Conservation (phyloP, 2,329 filamentous ascomycete genomes). For the Alternaria burnsii region DNA sequence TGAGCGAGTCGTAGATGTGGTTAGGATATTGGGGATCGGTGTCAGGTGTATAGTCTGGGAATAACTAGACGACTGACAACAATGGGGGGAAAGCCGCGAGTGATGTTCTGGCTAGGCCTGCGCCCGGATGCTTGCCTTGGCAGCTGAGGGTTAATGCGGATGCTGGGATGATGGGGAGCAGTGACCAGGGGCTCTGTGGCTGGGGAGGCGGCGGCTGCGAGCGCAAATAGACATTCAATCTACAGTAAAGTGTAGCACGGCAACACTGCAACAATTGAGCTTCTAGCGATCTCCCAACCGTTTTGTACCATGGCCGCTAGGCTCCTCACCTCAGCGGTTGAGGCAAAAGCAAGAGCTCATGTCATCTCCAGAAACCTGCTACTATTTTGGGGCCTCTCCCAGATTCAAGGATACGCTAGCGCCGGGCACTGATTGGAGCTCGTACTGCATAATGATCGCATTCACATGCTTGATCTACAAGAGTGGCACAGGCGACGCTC, state of each 20-base stretch:
- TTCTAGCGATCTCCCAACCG: not conserved
- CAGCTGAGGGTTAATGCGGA: conserved; percentile 27
- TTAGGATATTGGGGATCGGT: conserved; percentile 3
- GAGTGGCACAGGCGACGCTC: conserved; percentile 9
- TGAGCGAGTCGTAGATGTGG: conserved; percentile 14
- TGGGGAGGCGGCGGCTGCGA: conserved; percentile 9
- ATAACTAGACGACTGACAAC: conserved; percentile 3
- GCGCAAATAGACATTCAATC: not conserved
- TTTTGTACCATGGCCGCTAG: not conserved
- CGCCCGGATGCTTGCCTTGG: conserved; percentile 34
- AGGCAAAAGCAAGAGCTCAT: conserved; percentile 16
- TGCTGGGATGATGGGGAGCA: conserved; percentile 31
- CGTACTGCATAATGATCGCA: conserved; percentile 21
- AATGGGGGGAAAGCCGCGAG: conserved; percentile 14
- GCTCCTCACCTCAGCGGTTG: conserved; percentile 26
- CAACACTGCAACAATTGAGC: not conserved
- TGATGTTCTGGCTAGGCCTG: conserved; percentile 28
- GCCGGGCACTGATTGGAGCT: conserved; percentile 24
- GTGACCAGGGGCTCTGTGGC: conserved; percentile 27
- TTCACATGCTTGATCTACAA: conserved; percentile 16
- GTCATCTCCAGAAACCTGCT: conserved; percentile 30
- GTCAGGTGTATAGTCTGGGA: conserved; percentile 8
- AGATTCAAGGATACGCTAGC: conserved; percentile 25
- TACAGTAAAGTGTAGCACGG: not conserved
- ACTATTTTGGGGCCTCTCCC: conserved; percentile 32